A percentile compares a stretch with the other conserved stretches of the same genome.
These are phyloP conservation scores for Dendrostoma leiphaemia DNA, from an alignment of 2,329 filamentous ascomycete genomes.

Conservation along the genomic window DNA sequence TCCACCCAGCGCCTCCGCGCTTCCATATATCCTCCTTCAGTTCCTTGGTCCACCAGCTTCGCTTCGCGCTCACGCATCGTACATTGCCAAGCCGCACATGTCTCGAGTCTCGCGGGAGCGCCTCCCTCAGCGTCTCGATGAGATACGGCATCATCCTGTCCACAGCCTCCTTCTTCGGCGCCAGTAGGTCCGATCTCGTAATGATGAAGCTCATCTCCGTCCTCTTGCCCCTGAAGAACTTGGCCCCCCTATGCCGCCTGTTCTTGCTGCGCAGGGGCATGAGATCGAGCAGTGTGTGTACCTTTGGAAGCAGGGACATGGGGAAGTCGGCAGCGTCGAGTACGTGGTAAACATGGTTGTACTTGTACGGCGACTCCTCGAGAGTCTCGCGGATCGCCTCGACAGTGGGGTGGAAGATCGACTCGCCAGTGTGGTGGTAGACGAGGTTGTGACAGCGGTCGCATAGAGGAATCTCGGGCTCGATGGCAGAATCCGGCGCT, in stretches of 20 bases:
- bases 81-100: constrained; percentile 86
- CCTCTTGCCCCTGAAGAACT: constrained; percentile 65
- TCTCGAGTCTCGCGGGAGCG: constrained; percentile 65
- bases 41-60: constrained; percentile 86
- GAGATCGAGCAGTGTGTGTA: constrained; percentile 68
- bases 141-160: constrained; percentile 85
- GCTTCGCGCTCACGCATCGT: constrained; percentile 78
- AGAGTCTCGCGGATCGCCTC: constrained; percentile 81
- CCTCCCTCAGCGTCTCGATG: constrained; percentile 70
- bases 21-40: constrained; percentile 84
- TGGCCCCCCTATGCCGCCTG: constrained; percentile 66
- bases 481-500: neutral
- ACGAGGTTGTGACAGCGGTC: constrained; percentile 82
- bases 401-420: constrained; percentile 79
- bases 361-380: constrained; percentile 80
- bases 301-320: constrained; percentile 80
- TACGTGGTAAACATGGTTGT: constrained; percentile 94
- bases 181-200: constrained; percentile 82
- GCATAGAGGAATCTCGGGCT: constrained; percentile 62
- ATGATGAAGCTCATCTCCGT: constrained; percentile 88
- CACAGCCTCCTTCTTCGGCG: constrained; percentile 78
- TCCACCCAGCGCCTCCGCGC: constrained; percentile 84
- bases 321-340: constrained; percentile 96
- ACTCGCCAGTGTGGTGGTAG: constrained; percentile 69
- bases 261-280: constrained; percentile 78